phyloP scores from a whole-genome alignment of 371 early-diverging fungal species.

The Apophysomyces ossiformis region DNA sequence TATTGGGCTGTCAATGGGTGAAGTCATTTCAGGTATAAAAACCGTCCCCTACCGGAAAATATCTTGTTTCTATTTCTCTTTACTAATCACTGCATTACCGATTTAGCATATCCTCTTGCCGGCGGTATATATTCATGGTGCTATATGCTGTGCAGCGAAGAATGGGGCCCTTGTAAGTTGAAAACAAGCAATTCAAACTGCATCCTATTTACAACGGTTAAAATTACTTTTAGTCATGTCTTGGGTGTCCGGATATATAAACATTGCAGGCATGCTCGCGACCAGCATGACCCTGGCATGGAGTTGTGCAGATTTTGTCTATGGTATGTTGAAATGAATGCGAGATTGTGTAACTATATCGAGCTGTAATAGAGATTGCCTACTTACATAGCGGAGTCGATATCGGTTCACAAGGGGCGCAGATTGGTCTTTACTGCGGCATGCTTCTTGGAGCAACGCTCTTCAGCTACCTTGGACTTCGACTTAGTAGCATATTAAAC shows the following conservation, averaged over 20 bases:
- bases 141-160: constrained; percentile 31
- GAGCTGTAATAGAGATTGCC: constrained; percentile 16
- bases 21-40: constrained; percentile 29
- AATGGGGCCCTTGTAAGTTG: constrained; percentile 45
- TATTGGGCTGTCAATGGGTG: constrained; percentile 42
- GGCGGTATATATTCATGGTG: constrained; percentile 43
- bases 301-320: constrained; percentile 32
- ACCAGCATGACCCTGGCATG: constrained; percentile 40
- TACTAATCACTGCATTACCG: neutral
- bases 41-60: neutral
- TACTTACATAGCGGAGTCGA: constrained; percentile 23
- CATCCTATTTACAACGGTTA: neutral
- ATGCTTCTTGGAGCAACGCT: constrained; percentile 25
- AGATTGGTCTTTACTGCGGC: constrained; percentile 38
- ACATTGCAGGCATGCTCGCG: constrained; percentile 33
- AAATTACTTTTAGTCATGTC: constrained; percentile 36
- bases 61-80: neutral
- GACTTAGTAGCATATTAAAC: constrained; percentile 34
- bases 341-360: neutral
- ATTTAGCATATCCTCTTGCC: constrained; percentile 26
- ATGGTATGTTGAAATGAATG: constrained; percentile 16
- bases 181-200: neutral
- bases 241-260: constrained; percentile 40
- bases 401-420: constrained; percentile 32
- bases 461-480: constrained; percentile 35